These are phyloP conservation scores for Delonix regia DNA, from an alignment of 306 rosid genomes.

Conservation along the genomic window DNA sequence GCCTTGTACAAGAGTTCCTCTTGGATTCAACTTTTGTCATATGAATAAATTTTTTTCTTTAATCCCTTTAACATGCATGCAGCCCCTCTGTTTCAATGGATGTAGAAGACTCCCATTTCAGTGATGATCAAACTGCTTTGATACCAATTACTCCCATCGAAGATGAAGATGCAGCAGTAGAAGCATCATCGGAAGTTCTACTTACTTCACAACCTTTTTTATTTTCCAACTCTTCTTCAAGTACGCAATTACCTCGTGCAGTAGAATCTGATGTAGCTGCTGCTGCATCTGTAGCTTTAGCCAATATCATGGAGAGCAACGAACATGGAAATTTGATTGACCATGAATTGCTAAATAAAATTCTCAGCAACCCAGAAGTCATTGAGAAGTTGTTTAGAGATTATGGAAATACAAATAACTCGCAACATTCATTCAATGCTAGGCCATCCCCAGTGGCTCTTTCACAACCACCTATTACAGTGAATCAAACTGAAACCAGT, in stretches of 20 bases:
- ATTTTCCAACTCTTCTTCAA: neutral
- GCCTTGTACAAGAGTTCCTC: neutral
- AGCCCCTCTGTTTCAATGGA: slow-evolving; percentile 16
- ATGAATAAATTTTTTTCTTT: neutral
- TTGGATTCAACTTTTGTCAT: neutral
- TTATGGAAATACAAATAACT: neutral
- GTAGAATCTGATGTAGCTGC: neutral
- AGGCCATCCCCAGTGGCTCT: neutral
- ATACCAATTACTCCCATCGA: slow-evolving; percentile 2
- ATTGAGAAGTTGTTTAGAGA: slow-evolving; percentile 2
- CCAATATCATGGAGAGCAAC: neutral
- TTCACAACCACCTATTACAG: neutral
- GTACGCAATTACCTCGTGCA: too few relatives aligned
- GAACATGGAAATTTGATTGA: slow-evolving; percentile 1
- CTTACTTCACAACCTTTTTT: neutral
- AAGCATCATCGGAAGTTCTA: neutral
- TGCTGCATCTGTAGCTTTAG: neutral
- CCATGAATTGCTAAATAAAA: neutral
- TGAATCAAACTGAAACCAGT: slow-evolving; percentile 1
- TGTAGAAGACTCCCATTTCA: neutral
- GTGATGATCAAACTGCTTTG: neutral
- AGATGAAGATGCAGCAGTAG: slow-evolving; percentile 7
- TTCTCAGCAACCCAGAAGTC: neutral
- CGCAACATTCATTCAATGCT: neutral
- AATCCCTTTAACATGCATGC: too few relatives aligned